A percentile compares a stretch with the other conserved stretches of the same genome.
phyloP scores from a whole-genome alignment of 495 filamentous ascomycete genomes.

The Podospora pseudocomata region DNA sequence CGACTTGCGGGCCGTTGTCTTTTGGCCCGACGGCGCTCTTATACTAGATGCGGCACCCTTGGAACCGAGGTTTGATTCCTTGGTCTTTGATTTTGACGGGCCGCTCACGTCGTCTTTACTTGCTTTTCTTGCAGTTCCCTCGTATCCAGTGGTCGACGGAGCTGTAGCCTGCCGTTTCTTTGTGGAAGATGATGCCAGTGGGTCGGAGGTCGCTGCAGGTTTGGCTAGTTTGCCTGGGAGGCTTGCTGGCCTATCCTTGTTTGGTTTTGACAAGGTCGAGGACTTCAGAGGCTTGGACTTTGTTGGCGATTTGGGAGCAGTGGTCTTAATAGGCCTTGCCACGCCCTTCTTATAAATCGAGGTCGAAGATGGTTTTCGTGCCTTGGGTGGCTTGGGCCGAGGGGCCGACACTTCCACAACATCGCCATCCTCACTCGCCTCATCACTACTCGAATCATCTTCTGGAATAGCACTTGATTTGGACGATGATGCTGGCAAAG shows the following conservation, averaged over 20 bases:
- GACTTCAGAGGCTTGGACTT: neutral
- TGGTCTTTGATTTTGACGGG: constrained; percentile 10
- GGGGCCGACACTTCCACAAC: neutral
- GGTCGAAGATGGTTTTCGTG: neutral
- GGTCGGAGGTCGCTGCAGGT: neutral
- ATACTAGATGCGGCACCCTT: neutral
- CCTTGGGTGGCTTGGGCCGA: neutral
- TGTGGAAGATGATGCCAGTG: neutral
- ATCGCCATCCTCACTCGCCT: constrained; percentile 21
- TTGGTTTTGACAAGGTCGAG: neutral
- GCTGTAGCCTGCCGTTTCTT: constrained; percentile 9
- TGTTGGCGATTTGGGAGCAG: neutral
- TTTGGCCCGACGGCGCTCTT: neutral
- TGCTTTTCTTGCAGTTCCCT: constrained; percentile 29
- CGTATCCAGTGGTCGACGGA: constrained; percentile 26
- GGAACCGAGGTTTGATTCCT: neutral
- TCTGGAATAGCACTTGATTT: neutral
- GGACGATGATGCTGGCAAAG: constrained; percentile 6
- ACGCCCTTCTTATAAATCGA: neutral
- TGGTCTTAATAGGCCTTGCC: neutral
- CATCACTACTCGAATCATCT: constrained; percentile 19
- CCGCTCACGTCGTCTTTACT: constrained; percentile 1
- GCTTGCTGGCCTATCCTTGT: constrained; percentile 3
- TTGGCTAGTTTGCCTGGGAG: neutral
- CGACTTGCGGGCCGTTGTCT: constrained; percentile 6